Percentiles rank a stretch among this genome's conserved stretches.
phyloP scores from a whole-genome alignment of 345 rosid species.

The Barbarea vulgaris region DNA sequence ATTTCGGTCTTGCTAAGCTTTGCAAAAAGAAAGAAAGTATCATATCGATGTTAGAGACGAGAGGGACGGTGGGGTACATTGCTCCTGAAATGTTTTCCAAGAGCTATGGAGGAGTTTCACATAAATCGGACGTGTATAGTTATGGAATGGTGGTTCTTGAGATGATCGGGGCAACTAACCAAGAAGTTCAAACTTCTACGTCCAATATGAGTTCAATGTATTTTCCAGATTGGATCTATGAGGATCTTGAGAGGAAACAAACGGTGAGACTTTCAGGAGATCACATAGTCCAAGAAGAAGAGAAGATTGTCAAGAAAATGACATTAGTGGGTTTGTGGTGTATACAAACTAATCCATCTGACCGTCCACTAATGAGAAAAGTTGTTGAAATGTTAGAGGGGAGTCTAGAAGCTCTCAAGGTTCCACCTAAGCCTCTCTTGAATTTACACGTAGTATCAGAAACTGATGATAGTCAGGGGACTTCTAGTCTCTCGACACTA shows the following conservation, averaged over 20 bases:
- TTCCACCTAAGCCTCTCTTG: slow-evolving; percentile 46
- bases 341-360: slow-evolving; percentile 37
- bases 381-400: slow-evolving; percentile 50
- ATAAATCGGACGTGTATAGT: slow-evolving; percentile 49
- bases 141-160: slow-evolving; percentile 45
- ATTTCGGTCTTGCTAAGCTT: slow-evolving; percentile 54
- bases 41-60: slow-evolving; percentile 32
- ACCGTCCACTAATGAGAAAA: slow-evolving; percentile 40
- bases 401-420: slow-evolving; percentile 27
- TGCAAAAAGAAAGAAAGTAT: slow-evolving; percentile 40
- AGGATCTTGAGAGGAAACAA: slow-evolving; percentile 24
- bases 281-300: slow-evolving; percentile 21
- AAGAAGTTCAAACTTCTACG: slow-evolving; percentile 9
- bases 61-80: slow-evolving; percentile 46
- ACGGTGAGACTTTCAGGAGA: background rate
- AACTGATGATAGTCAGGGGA: background rate
- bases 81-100: slow-evolving; percentile 46
- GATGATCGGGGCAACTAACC: slow-evolving; percentile 29
- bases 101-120: slow-evolving; percentile 44
- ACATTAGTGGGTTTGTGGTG: slow-evolving; percentile 45
- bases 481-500: slow-evolving; percentile 15
- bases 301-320: slow-evolving; percentile 31
- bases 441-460: background rate
- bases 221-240: slow-evolving; percentile 39
- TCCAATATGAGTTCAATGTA: slow-evolving; percentile 15